Conservation (phyloP, 2,329 filamentous ascomycete species). For the Pestalotiopsis sp. region DNA sequence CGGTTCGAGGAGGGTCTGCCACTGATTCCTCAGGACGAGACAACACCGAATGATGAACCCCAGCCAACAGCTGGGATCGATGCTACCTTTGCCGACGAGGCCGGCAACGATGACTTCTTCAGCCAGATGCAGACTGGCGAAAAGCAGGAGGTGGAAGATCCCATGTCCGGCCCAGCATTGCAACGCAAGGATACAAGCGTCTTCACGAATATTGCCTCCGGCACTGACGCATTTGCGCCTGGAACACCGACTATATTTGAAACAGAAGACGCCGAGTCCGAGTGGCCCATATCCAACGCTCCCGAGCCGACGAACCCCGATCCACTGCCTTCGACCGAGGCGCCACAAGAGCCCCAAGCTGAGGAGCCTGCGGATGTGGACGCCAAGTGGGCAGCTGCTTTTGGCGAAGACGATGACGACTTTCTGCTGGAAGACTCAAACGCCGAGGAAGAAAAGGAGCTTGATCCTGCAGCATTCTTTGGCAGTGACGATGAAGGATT, state of each 20-base stretch:
- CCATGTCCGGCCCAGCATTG: conserved; percentile 39
- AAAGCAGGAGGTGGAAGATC: conserved; percentile 28
- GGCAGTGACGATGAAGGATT: conserved; percentile 87
- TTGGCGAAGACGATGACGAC: conserved; percentile 72
- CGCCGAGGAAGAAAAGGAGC: conserved; percentile 44
- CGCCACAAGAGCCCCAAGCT: conserved; percentile 23
- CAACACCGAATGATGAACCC: conserved; percentile 23
- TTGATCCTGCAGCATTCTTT: conserved; percentile 69
- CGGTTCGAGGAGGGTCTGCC: conserved; percentile 74
- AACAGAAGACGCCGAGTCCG: conserved; percentile 1
- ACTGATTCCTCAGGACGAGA: conserved; percentile 49
- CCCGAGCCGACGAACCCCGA: conserved; percentile 11
- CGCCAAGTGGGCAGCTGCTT: conserved; percentile 81
- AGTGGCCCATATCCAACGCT: conserved; percentile 10
- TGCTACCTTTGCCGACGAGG: conserved; percentile 45
- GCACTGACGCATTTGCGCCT: conserved; percentile 19
- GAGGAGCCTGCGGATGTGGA: conserved; percentile 65
- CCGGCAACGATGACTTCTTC: conserved; percentile 66
- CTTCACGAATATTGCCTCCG: conserved; percentile 38
- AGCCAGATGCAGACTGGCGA: conserved; percentile 44
- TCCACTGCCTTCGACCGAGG: conserved; percentile 19
- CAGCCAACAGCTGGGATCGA: conserved; percentile 21
- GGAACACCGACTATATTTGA: conserved; percentile 27
- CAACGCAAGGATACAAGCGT: conserved; percentile 73
- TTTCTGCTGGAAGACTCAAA: conserved; percentile 63